Evolutionary conservation across 2,329 filamentous ascomycete genomes (phyloP).

Genomic region (Fragosphaeria purpurea): DNA sequence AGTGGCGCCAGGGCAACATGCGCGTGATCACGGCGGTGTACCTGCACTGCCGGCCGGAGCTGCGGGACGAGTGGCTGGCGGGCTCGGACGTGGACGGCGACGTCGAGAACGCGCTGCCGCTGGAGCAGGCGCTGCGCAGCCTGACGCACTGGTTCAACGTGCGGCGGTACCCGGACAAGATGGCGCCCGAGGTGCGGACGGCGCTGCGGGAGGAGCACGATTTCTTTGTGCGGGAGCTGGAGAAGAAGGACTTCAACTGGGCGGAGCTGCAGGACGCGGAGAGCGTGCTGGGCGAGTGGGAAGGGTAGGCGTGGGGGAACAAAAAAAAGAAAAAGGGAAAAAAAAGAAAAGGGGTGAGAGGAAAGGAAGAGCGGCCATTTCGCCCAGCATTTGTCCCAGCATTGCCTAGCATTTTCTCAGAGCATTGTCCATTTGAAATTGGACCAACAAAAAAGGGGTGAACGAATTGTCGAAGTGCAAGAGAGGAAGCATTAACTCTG

Average conservation of each 20-base stretch:
- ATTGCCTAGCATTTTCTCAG: no score
- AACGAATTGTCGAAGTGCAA: no score
- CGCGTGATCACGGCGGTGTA: slow-evolving; percentile 96
- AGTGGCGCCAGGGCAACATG: slow-evolving; percentile 98
- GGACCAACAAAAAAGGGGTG: no score
- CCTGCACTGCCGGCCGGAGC: slow-evolving; percentile 81
- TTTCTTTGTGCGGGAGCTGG: slow-evolving; percentile 69
- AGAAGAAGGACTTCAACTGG: slow-evolving; percentile 54
- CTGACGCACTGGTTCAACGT: slow-evolving; percentile 94
- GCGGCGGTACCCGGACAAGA: slow-evolving; percentile 67
- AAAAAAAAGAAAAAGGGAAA: no score
- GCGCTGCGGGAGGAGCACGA: slow-evolving; percentile 64
- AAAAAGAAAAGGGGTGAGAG: no score
- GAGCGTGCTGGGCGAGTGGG: slow-evolving; percentile 17
- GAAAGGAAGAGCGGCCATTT: no score
- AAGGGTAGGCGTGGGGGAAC: slow-evolving; percentile 1
- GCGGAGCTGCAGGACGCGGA: slow-evolving; percentile 28
- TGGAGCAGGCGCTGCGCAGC: slow-evolving; percentile 82
- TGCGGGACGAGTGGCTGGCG: slow-evolving; percentile 89
- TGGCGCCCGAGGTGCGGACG: slow-evolving; percentile 48
- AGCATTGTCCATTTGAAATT: no score
- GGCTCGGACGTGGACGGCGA: slow-evolving; percentile 88
- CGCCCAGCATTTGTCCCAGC: no score
- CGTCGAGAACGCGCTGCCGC: slow-evolving; percentile 81
- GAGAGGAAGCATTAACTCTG: no score